Base-by-base conservation (phyloP, 2,329 filamentous ascomycete genomes). In the Nigrospora oryzae region DNA sequence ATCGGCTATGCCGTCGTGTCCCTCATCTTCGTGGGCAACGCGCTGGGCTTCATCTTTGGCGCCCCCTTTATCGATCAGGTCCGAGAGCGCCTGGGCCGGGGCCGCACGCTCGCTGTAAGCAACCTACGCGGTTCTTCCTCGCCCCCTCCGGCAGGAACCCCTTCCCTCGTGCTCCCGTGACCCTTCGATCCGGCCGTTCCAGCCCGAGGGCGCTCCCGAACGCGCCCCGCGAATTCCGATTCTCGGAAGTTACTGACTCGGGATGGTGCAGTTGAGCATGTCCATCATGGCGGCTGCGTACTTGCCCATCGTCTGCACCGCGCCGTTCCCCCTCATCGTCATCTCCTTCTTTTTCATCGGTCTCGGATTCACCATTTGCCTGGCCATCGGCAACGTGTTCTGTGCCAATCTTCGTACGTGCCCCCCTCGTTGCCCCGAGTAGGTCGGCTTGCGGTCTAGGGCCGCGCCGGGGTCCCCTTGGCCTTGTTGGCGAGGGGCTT, bases 1-100 rank as follows among this genome's bases (percentile, higher is more conserved):
- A 87, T 93, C 45, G 83, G 83, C 36, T 91, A 93, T 60, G 84
- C 81, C 3, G 65, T 88, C 10, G 85, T 93, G 3, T 91, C 88
- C 2, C 69, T 91, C 34, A 86, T 94, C 56, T 94, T 93, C 67
- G 76, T 93, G 30, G 78, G 83, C 38, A 86, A 86, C 53, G 86
- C 88, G 0, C 51, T 83, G 5, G 88, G 88, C 14, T 94, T 89
- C 65, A 81, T 94, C 56, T 62, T 74, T 12, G 83, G 84, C 1
- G 87, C 87, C 1, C 76, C 83, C 34, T 71, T 84, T 49, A 75
- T 84, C n/a, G 83, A 89, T 55, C 62, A 66, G 1, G 66, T 89
- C 4, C 73, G 82, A 44, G 64, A 67, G 6, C 74, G 74, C 16
- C 63, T 89, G 2, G 86, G 88, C 8, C 75, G 84, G 40, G 79